Percentiles rank a stretch among this genome's conserved stretches.
These are phyloP conservation scores for Dalbergia oliveri DNA, from an alignment of 306 rosid genomes.

Conservation along the genomic window DNA sequence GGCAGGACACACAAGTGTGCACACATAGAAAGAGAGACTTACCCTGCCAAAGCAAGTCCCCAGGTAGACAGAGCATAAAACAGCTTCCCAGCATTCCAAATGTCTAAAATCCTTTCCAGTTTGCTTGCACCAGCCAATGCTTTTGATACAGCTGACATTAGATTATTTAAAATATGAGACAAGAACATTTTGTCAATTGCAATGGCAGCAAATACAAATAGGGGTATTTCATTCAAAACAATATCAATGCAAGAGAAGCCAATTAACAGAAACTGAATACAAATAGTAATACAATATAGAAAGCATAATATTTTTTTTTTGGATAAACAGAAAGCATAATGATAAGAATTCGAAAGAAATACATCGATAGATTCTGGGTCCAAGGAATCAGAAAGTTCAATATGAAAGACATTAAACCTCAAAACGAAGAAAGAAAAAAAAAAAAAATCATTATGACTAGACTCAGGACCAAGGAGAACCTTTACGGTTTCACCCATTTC, in stretches of 20 bases:
- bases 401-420: constrained; percentile 30
- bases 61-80: constrained; percentile 88
- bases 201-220: not conserved
- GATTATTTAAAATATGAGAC: constrained; percentile 39
- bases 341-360: not conserved
- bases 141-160: constrained; percentile 72
- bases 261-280: not conserved
- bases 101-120: constrained; percentile 67
- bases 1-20: not conserved
- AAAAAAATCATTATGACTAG: not conserved
- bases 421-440: not conserved
- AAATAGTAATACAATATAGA: not conserved
- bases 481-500: not conserved
- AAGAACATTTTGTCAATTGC: constrained; percentile 23
- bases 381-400: not conserved
- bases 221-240: constrained; percentile 27
- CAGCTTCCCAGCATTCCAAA: constrained; percentile 89
- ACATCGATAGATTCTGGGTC: not conserved
- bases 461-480: no score
- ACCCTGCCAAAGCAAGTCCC: constrained; percentile 98
- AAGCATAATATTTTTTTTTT: not conserved
- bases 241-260: constrained; percentile 29
- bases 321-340: no score
- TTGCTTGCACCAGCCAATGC: constrained; percentile 75
- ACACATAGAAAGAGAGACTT: constrained; percentile 45